Percentiles rank a stretch among this genome's conserved stretches.
Evolutionary conservation across 2,329 filamentous ascomycete genomes (phyloP).

Genomic region (Monosporascus sp.): DNA sequence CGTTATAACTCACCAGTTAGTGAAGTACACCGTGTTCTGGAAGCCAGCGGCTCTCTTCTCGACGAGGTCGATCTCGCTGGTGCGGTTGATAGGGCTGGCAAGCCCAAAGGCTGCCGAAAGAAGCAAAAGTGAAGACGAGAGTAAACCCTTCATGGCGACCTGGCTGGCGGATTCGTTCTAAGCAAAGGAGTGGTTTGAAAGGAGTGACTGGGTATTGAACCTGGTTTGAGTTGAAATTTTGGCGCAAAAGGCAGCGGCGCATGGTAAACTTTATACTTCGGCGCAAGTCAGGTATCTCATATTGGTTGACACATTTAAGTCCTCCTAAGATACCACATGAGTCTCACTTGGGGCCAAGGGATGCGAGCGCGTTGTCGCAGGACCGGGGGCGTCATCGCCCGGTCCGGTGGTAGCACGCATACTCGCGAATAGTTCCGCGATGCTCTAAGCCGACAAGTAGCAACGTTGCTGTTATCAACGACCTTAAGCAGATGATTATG

Average conservation of each 20-base stretch:
- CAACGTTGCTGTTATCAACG: background rate
- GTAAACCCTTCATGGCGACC: slow-evolving; percentile 19
- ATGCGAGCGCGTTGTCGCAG: background rate
- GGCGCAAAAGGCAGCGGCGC: background rate
- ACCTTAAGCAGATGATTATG: background rate
- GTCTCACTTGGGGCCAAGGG: background rate
- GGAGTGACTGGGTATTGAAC: background rate
- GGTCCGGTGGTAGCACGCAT: background rate
- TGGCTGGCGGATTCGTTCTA: slow-evolving; percentile 11
- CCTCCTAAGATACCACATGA: background rate
- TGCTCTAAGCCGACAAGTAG: background rate
- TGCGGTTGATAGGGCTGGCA: slow-evolving; percentile 13
- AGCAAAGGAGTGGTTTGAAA: slow-evolving; percentile 1
- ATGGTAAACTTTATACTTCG: background rate
- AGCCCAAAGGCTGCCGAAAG: slow-evolving; percentile 19
- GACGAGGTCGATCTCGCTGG: slow-evolving; percentile 13
- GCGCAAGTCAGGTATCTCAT: background rate
- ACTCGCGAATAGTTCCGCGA: background rate
- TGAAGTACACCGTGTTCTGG: slow-evolving; percentile 42
- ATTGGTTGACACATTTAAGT: background rate
- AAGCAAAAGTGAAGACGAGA: slow-evolving; percentile 15
- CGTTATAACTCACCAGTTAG: slow-evolving; percentile 39
- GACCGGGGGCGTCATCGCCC: background rate
- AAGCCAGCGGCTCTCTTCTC: slow-evolving; percentile 25
- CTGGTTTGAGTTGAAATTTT: background rate